Conservation (phyloP, 208 protist species). For the Acanthamoeba royreba region DNA sequence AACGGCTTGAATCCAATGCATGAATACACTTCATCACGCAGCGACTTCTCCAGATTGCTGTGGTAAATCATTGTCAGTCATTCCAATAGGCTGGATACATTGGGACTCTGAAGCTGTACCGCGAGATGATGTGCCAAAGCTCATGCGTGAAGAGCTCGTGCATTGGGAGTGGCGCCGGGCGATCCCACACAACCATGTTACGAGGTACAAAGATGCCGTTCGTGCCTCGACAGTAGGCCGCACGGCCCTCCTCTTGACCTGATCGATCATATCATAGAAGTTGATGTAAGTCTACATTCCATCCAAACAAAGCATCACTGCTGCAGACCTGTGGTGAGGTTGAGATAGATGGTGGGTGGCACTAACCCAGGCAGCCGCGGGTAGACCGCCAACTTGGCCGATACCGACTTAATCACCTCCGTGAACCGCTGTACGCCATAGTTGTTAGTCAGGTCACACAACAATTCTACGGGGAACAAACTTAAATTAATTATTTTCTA, state of each 20-base stretch:
- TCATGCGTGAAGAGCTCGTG: not conserved
- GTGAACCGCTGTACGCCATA: not conserved
- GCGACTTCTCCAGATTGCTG: not conserved
- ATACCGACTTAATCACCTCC: not conserved
- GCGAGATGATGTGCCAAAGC: not conserved
- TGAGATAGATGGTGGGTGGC: not conserved
- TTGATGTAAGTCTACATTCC: not conserved
- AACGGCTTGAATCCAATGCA: not conserved
- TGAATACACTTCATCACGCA: not conserved
- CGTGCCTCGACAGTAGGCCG: not conserved
- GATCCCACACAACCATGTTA: not conserved
- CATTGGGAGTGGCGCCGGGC: not conserved
- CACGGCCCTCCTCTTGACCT: not conserved
- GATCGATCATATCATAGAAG: not conserved
- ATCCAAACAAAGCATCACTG: not conserved
- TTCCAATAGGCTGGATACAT: not conserved
- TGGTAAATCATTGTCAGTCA: not conserved
- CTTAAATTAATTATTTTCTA: not conserved
- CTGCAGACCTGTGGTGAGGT: not conserved
- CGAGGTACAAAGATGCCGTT: not conserved
- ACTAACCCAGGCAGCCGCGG: not conserved
- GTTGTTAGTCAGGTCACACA: not conserved
- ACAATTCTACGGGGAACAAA: not conserved
- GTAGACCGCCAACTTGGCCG: not conserved
- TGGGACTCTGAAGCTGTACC: not conserved